Evolutionary conservation across 2,329 filamentous ascomycete species (phyloP).

Genomic region (Fusarium sp.): DNA sequence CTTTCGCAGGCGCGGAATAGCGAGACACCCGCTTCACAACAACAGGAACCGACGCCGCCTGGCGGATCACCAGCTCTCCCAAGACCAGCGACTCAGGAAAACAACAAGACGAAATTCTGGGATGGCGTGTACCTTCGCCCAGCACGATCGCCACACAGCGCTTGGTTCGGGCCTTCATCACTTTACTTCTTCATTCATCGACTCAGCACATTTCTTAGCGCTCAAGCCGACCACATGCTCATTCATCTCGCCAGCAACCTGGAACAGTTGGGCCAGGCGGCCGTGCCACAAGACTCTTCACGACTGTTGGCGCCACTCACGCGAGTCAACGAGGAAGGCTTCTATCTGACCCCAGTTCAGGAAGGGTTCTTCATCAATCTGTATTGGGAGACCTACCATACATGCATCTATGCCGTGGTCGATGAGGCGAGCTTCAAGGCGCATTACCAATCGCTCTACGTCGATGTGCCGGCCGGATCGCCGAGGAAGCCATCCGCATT

Average conservation of each 20-base stretch:
- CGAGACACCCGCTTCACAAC: background rate
- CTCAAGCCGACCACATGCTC: slow-evolving; percentile 22
- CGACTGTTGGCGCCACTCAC: background rate
- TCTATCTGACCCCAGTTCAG: background rate
- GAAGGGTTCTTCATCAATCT: slow-evolving; percentile 8
- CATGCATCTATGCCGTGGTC: background rate
- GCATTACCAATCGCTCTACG: background rate
- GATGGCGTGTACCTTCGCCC: slow-evolving; percentile 4
- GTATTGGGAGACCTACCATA: slow-evolving; percentile 19
- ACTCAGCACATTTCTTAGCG: slow-evolving; percentile 2
- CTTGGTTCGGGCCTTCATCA: slow-evolving; percentile 12
- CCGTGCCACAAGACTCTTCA: background rate
- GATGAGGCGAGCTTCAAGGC: slow-evolving; percentile 8
- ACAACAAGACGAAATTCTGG: background rate
- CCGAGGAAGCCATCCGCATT: background rate
- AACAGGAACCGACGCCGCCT: slow-evolving; percentile 6
- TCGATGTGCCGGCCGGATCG: background rate
- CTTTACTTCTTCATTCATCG: slow-evolving; percentile 20
- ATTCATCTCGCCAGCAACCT: slow-evolving; percentile 13
- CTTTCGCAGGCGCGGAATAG: background rate
- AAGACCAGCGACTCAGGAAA: background rate
- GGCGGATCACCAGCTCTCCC: background rate
- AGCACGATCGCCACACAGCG: slow-evolving; percentile 4
- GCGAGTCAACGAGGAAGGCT: background rate
- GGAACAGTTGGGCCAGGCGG: background rate